phyloP scores from a whole-genome alignment of 1,284 basidiomycete species.

The Cryptococcus depauperatus region DNA sequence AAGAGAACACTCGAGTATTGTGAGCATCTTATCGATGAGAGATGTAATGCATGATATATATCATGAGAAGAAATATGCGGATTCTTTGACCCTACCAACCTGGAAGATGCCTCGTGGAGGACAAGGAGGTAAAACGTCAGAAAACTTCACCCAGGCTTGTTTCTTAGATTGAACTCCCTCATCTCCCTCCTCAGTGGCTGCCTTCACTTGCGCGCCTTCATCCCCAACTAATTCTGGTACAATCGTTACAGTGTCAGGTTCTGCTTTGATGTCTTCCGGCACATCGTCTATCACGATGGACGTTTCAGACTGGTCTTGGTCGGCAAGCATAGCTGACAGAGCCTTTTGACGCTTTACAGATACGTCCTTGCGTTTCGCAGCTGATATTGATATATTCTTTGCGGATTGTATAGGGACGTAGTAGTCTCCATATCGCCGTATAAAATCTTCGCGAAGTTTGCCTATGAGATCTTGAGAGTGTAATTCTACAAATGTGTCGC shows the following conservation, averaged over 20 bases:
- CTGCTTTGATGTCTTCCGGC: constrained; percentile 6
- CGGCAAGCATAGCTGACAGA: constrained; percentile 13
- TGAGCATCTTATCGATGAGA: too few species aligned
- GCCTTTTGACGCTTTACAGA: constrained; percentile 12
- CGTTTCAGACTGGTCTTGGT: constrained; percentile 26
- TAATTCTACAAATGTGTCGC: constrained; percentile 86
- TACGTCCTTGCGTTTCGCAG: constrained; percentile 9
- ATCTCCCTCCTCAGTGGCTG: constrained; percentile 2
- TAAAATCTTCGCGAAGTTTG: constrained; percentile 55
- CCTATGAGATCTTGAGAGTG: constrained; percentile 78
- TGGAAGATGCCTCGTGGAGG: constrained; percentile 84
- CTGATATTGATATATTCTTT: constrained; percentile 10
- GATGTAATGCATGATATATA: not conserved
- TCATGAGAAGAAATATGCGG: constrained; percentile 73
- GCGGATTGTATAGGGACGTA: constrained; percentile 56
- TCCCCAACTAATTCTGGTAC: constrained; percentile 7
- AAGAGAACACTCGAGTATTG: too few species aligned
- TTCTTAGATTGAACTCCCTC: constrained; percentile 22
- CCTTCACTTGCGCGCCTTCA: not conserved
- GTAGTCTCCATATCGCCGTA: constrained; percentile 66
- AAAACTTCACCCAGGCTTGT: constrained; percentile 60
- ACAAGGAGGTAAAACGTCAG: constrained; percentile 69
- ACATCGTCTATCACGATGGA: not conserved
- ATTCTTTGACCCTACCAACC: constrained; percentile 72
- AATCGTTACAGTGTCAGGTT: constrained; percentile 9